Percentiles rank a stretch among this genome's conserved stretches.
These are phyloP conservation scores for Fusarium luffae DNA, from an alignment of 2,329 filamentous ascomycete genomes.

Conservation along the genomic window DNA sequence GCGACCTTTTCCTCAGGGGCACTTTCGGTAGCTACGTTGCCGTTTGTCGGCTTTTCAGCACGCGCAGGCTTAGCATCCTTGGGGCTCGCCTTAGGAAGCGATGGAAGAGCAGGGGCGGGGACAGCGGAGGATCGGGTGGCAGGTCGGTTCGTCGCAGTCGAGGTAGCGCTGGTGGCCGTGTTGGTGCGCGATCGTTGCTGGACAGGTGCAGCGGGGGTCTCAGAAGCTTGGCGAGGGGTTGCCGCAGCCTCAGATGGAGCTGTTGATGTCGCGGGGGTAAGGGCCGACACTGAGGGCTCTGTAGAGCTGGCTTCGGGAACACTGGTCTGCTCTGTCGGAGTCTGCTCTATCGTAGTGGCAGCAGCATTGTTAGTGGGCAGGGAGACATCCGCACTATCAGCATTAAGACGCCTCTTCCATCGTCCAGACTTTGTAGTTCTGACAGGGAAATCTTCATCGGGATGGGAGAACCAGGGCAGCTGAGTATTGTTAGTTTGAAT, in stretches of 20 bases:
- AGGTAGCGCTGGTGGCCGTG: constrained; percentile 37
- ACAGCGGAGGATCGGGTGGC: constrained; percentile 50
- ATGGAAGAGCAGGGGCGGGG: constrained; percentile 60
- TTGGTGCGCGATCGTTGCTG: constrained; percentile 43
- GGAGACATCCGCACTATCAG: constrained; percentile 55
- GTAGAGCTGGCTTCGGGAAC: constrained; percentile 32
- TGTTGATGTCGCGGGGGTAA: constrained; percentile 33
- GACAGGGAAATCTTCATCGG: constrained; percentile 63
- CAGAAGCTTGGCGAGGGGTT: constrained; percentile 46
- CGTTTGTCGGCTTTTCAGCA: constrained; percentile 43
- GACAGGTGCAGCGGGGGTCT: constrained; percentile 49
- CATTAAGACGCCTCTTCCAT: constrained; percentile 56
- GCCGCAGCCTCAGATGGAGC: constrained; percentile 31
- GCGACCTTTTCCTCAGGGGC: constrained; percentile 16
- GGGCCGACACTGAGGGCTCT: constrained; percentile 22
- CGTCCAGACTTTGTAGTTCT: constrained; percentile 52
- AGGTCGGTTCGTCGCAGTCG: constrained; percentile 45
- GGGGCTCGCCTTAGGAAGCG: constrained; percentile 54
- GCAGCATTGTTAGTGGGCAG: constrained; percentile 53
- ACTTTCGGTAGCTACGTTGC: constrained; percentile 30
- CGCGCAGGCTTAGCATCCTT: constrained; percentile 47
- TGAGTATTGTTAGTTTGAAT: constrained; percentile 43
- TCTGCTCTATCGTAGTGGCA: neutral
- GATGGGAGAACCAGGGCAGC: constrained; percentile 69
- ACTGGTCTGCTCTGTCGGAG: constrained; percentile 40